Evolutionary conservation across 129 eudicot species (phyloP).

Genomic region (Lactuca saligna): DNA sequence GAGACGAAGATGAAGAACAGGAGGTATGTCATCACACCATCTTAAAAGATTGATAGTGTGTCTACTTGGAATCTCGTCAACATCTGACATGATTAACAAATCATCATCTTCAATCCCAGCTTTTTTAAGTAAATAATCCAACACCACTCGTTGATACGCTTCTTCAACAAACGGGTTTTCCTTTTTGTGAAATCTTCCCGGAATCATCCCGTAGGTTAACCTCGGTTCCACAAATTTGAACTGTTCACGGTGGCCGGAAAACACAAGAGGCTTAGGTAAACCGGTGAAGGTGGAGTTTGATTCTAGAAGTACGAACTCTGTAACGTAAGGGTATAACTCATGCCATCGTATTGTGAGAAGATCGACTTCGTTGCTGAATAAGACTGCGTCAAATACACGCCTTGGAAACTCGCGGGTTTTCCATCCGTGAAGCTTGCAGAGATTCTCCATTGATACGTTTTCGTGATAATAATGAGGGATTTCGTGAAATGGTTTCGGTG

Average conservation of each 20-base stretch:
- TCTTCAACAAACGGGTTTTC: conserved; percentile 93
- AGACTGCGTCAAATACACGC: conserved; percentile 84
- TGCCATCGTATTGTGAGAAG: conserved; percentile 76
- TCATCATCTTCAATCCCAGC: conserved; percentile 93
- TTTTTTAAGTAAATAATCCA: conserved; percentile 63
- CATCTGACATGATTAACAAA: conserved; percentile 85
- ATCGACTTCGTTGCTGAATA: conserved; percentile 83
- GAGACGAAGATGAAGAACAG: conserved; percentile 67
- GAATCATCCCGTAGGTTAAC: conserved; percentile 68
- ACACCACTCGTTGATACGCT: conserved; percentile 76
- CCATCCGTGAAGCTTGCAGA: conserved; percentile 97
- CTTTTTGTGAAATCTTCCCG: conserved; percentile 61
- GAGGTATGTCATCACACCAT: conserved; percentile 88
- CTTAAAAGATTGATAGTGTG: conserved; percentile 81
- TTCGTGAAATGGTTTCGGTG: conserved; percentile 78
- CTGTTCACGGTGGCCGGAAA: conserved; percentile 51
- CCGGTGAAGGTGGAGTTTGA: conserved; percentile 92
- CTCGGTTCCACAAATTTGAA: conserved; percentile 73
- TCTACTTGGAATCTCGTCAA: conserved; percentile 84
- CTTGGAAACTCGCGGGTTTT: conserved; percentile 76
- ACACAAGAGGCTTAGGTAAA: conserved; percentile 62
- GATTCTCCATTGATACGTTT: conserved; percentile 76
- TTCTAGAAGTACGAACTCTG: conserved; percentile 81
- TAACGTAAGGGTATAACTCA: conserved; percentile 71
- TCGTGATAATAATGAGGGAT: conserved; percentile 88